Conservation (phyloP, 805 yeast species). For the Lipomyces sp. region DNA sequence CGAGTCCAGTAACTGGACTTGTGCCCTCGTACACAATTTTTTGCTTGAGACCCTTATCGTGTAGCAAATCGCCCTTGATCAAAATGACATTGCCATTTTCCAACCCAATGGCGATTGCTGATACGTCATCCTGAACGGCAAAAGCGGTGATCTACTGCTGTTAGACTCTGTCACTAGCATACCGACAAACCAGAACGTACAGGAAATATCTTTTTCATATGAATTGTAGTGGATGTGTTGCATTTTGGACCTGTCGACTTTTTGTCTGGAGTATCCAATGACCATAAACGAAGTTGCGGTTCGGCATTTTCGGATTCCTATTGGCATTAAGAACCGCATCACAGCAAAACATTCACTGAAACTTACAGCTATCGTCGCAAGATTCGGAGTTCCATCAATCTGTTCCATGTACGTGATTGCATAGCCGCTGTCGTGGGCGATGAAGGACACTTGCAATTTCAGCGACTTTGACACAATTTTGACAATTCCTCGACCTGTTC, state of each 20-base stretch:
- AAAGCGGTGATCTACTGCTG: slow-evolving; percentile 50
- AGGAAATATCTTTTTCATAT: slow-evolving; percentile 78
- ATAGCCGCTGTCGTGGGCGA: slow-evolving; percentile 64
- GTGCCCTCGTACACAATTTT: slow-evolving; percentile 67
- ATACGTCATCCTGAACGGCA: slow-evolving; percentile 51
- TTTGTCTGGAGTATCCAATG: slow-evolving; percentile 46
- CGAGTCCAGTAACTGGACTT: slow-evolving; percentile 79
- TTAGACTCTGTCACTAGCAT: neutral
- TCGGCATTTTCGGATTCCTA: slow-evolving; percentile 56
- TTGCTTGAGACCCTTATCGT: slow-evolving; percentile 89
- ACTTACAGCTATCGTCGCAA: slow-evolving; percentile 58
- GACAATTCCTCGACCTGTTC: slow-evolving; percentile 52
- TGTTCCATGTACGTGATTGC: slow-evolving; percentile 56
- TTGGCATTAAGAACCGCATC: neutral
- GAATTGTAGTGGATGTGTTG: slow-evolving; percentile 59
- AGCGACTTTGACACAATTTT: slow-evolving; percentile 56
- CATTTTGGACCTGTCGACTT: slow-evolving; percentile 43
- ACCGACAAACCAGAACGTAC: slow-evolving; percentile 34
- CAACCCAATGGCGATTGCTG: slow-evolving; percentile 71
- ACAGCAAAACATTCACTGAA: neutral
- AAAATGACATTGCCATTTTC: slow-evolving; percentile 80
- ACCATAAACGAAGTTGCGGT: slow-evolving; percentile 74
- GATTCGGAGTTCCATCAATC: slow-evolving; percentile 47
- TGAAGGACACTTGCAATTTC: slow-evolving; percentile 48
- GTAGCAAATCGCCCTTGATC: slow-evolving; percentile 79